Base-by-base conservation (phyloP, 495 filamentous ascomycete genomes). In the Xylaria scruposa region DNA sequence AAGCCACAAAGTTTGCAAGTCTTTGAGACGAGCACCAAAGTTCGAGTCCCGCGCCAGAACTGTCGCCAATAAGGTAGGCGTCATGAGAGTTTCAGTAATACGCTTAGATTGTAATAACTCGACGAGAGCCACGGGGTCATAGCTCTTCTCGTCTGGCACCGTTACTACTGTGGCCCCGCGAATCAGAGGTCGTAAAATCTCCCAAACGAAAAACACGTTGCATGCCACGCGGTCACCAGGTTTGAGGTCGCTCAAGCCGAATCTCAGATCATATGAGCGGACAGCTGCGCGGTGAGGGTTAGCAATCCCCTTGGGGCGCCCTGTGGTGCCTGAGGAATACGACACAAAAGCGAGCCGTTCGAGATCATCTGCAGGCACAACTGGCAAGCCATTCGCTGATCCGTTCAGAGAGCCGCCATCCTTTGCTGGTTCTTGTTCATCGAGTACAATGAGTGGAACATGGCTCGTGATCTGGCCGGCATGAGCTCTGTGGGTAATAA, bases 141-240 rank as follows among this genome's bases (percentile, higher is more conserved):
- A 92, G 74, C 90, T 91, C 9, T 82, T 86, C 74, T 91, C 89
- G 62, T 92, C 90, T 1, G 90, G 89, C 15, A 92, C 89, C 1
- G 85, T 82, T 7, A 92, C 85, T 4, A 91, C 89, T 2, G 90
- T 91, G 3, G 90, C 90, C 75, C 90, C 90, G 29, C 90, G 85
- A 59, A 92, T 72, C n/a, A 92, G 81, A 13, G 90, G 90, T 13
- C 90, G 87, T 36, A 92, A 69, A n/a, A 91, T 91, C 71, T 92
- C 90, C 90, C 90, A 92, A 63, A 92, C 81, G 76, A 92, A 92
- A 75, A 91, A 92, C 26, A 91, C 90, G 85, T 92, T 92, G 75
- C 90, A 92, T 24, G 90, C 90, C 13, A 91, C 90, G 2, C 90
- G 87, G 70, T 91, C 90, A 3, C 90, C 89, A 0, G 88, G 89